Evolutionary conservation across 371 early-diverging fungal species (phyloP).

Genomic region (Lichtheimia hyalospora): DNA sequence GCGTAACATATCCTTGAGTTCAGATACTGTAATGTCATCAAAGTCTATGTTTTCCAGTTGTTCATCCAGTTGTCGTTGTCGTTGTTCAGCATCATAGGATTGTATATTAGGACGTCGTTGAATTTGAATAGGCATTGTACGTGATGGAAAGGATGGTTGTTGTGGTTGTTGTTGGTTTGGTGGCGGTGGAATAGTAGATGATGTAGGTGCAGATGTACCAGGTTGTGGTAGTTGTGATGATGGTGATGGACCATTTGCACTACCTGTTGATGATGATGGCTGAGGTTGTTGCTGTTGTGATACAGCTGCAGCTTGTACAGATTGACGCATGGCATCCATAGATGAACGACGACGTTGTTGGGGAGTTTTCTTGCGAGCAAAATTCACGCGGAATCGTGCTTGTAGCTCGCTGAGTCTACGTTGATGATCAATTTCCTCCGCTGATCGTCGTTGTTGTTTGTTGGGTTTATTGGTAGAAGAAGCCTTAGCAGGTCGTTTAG

Average conservation of each 20-base stretch:
- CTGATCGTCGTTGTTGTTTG: conserved; percentile 5
- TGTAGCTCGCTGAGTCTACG: conserved; percentile 29
- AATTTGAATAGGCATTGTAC: conserved; percentile 32
- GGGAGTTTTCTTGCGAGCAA: conserved; percentile 25
- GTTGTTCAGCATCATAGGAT: conserved; percentile 45
- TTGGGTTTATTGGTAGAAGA: too few relatives aligned
- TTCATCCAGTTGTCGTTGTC: conserved; percentile 53
- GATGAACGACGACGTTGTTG: conserved; percentile 3
- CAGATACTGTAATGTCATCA: conserved; percentile 67
- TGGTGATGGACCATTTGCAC: not conserved
- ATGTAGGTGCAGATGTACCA: not conserved
- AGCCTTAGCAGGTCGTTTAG: too few relatives aligned
- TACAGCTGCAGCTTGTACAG: not conserved
- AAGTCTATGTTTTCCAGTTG: conserved; percentile 60
- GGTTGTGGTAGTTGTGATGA: not conserved
- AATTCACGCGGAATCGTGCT: conserved; percentile 34
- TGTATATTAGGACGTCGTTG: conserved; percentile 16
- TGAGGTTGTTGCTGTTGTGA: not conserved
- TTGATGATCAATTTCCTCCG: conserved; percentile 20
- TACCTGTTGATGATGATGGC: not conserved
- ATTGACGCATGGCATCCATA: not conserved
- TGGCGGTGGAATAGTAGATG: not conserved
- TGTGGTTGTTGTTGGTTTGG: not conserved
- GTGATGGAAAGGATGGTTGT: conserved; percentile 17
- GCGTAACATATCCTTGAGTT: conserved; percentile 70